A percentile compares a stretch with the other conserved stretches of the same genome.
Evolutionary conservation across 2,329 filamentous ascomycete genomes (phyloP).

Genomic region (Akanthomyces muscarius): DNA sequence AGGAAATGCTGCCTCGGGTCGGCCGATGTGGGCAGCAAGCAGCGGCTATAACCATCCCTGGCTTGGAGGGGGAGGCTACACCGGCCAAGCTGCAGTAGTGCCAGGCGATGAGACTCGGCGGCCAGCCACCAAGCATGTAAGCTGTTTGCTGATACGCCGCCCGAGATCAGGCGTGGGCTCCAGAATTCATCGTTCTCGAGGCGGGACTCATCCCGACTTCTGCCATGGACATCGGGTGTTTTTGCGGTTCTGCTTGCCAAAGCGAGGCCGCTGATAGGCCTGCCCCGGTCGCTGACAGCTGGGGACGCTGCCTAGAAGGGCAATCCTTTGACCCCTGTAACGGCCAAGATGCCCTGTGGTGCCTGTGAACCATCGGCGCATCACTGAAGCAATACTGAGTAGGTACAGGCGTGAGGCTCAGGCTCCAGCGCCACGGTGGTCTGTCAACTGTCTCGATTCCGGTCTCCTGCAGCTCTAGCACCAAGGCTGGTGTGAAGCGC

Average conservation of each 20-base stretch:
- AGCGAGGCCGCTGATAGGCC: conserved; percentile 1
- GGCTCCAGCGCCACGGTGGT: too few relatives aligned
- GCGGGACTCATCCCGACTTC: conserved; percentile 8
- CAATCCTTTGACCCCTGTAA: not conserved
- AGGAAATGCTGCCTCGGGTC: conserved; percentile 14
- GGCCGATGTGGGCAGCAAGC: conserved; percentile 11
- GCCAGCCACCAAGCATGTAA: conserved; percentile 6
- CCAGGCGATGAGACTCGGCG: not conserved
- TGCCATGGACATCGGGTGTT: conserved; percentile 2
- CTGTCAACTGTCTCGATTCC: too few relatives aligned
- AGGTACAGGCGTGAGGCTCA: too few relatives aligned
- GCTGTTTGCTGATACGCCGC: not conserved
- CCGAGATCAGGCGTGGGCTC: not conserved
- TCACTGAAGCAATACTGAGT: not conserved
- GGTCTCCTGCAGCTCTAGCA: not conserved
- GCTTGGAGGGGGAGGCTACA: not conserved
- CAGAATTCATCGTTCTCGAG: not conserved
- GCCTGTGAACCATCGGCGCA: not conserved
- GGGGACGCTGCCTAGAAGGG: not conserved
- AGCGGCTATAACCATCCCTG: conserved; percentile 2
- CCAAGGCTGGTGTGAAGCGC: not conserved
- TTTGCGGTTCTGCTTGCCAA: conserved; percentile 1
- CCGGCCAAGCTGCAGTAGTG: not conserved
- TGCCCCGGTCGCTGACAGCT: not conserved
- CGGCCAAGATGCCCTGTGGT: not conserved